Conservation (phyloP, 176 grass and related monocot species). For the Guadua angustifolia region DNA sequence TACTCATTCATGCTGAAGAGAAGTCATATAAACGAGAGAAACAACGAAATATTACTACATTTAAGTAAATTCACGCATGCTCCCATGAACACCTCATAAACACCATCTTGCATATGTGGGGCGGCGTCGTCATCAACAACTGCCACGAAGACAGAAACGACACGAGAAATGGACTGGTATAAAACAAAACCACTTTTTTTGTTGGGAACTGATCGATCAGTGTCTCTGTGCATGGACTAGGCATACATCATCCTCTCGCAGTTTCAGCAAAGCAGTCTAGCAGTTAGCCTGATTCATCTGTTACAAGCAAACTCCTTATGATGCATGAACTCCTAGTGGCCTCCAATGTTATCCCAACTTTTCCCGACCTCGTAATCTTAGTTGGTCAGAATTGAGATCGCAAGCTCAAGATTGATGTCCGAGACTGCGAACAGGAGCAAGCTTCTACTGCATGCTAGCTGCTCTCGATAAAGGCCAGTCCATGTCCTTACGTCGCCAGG, state of each 20-base stretch:
- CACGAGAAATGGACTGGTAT: background rate
- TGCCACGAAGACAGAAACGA: background rate
- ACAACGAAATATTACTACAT: background rate
- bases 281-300: background rate
- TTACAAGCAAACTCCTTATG: background rate
- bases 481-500: slow-evolving; percentile 21
- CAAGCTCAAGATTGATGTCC: slow-evolving; percentile 33
- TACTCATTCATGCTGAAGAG: background rate
- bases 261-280: background rate
- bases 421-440: background rate
- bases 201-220: background rate
- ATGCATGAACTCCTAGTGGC: background rate
- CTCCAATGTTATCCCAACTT: background rate
- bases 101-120: background rate
- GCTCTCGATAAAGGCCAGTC: slow-evolving; percentile 4
- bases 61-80: background rate
- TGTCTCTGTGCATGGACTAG: background rate
- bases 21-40: background rate
- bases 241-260: background rate
- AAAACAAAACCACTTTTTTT: background rate
- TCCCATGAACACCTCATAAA: background rate
- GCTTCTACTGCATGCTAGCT: background rate
- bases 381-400: slow-evolving; percentile 37
- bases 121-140: background rate
- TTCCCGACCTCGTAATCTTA: slow-evolving; percentile 37